Evolutionary conservation across 805 yeast species (phyloP).

Genomic region (Kazachstania bromeliacearum): DNA sequence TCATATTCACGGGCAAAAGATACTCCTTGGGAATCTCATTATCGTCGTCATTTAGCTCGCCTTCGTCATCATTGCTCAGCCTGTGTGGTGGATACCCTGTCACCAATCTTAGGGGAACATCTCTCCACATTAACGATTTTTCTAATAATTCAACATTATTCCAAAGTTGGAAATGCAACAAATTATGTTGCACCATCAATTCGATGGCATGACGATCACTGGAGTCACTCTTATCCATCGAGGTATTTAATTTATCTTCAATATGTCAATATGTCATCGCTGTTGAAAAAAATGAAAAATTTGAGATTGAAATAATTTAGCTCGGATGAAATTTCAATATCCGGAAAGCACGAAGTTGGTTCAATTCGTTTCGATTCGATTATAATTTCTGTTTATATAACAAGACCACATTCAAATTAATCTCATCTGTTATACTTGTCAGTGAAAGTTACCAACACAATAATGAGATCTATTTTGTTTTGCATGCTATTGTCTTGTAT

Average conservation of each 20-base stretch:
- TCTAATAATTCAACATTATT: constrained; percentile 13
- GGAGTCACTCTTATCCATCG: not conserved
- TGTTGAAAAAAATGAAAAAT: not conserved
- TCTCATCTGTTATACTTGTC: too few relatives aligned
- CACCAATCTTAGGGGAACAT: constrained; percentile 9
- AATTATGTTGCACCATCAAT: constrained; percentile 16
- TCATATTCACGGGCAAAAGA: constrained; percentile 24
- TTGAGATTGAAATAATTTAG: too few relatives aligned
- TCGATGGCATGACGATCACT: constrained; percentile 5
- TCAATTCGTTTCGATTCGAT: too few relatives aligned
- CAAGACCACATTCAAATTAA: too few relatives aligned
- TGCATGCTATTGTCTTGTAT: constrained; percentile 1
- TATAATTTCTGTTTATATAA: too few relatives aligned
- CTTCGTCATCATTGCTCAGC: constrained; percentile 17
- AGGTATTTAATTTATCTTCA: not conserved
- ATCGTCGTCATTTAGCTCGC: constrained; percentile 5
- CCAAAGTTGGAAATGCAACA: constrained; percentile 25
- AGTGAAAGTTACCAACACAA: too few relatives aligned
- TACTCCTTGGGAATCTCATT: constrained; percentile 12
- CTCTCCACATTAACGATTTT: constrained; percentile 11
- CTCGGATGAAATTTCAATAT: too few relatives aligned
- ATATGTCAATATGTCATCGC: not conserved
- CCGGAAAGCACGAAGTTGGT: too few relatives aligned
- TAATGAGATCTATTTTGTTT: constrained; percentile 4
- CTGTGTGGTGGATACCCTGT: constrained; percentile 19